Base-by-base conservation (phyloP, 768 basidiomycete genomes). In the Xerocomus brunneocitrinus region DNA sequence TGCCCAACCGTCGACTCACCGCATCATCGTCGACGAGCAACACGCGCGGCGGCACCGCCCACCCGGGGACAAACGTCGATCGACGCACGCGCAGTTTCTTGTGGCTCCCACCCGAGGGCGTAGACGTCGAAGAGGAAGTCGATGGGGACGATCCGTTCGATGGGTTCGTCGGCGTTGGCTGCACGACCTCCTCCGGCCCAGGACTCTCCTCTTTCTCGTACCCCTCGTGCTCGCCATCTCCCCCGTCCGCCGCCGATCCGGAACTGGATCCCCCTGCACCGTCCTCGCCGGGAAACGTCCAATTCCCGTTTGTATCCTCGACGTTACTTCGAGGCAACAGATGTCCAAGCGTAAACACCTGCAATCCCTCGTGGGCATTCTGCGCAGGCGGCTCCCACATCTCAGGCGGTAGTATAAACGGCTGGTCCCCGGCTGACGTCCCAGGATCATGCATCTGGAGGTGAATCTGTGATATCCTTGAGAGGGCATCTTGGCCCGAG, bases 1-100 rank as follows among this genome's bases (percentile, higher is more conserved):
- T 89, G 57, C 88, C 87, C 53, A 98, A 71, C 66, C 85, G 87
- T 53, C 95, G 73, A 67, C 87, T 93, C 27, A 98, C 93, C 5
- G 86, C 86, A 63, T 98, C 95, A 69, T 98, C 95, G 68, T 98
- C 95, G 9, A 98, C 95, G 8, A 98, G 79, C 47, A 98, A 69
- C 51, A 98, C 94, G 0, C 89, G 76, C 5, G 95, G 95, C 0
- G 92, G 88, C 0, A 93, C 89, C 0, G 90, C 87, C 92, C 92
- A 95, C 2, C 87, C 89, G 0, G 91, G 91, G 0, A 92, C 89
- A 60, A 87, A 91, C 50, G 89, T 86, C 55, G 87, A 84, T 42
- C 89, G 71, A 8, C 91, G 76, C 30, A 90, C 85, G 4, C 87
- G 79, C 28, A 90, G 63, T 60, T 79, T 87, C 63, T 74, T 76